Evolutionary conservation across 805 yeast genomes (phyloP).

Genomic region (Candida fluviatilis): DNA sequence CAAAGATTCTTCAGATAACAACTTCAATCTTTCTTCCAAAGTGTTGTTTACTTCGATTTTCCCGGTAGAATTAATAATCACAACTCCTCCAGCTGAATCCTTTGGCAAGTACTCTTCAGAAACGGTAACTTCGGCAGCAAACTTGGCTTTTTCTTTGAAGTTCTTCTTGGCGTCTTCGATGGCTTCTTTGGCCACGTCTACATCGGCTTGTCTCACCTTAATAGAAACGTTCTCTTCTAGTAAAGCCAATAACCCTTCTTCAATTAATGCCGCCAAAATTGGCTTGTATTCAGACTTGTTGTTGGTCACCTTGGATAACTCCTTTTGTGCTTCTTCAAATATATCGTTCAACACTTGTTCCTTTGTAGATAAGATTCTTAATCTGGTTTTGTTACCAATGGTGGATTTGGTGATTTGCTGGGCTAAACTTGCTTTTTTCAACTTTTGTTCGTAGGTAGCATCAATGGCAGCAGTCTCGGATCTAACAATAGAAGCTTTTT

Average conservation of each 20-base stretch:
- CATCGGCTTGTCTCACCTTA: slow-evolving; percentile 65
- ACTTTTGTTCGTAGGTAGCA: slow-evolving; percentile 68
- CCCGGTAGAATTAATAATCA: slow-evolving; percentile 65
- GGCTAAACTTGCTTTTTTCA: slow-evolving; percentile 86
- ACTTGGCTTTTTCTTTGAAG: slow-evolving; percentile 60
- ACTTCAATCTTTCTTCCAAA: slow-evolving; percentile 85
- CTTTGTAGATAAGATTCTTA: slow-evolving; percentile 81
- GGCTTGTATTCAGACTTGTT: slow-evolving; percentile 60
- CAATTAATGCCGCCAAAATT: slow-evolving; percentile 70
- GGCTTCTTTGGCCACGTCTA: slow-evolving; percentile 56
- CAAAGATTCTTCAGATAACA: slow-evolving; percentile 77
- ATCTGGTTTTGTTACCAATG: slow-evolving; percentile 91
- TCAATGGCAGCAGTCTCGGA: slow-evolving; percentile 89
- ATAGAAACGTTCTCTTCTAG: slow-evolving; percentile 67
- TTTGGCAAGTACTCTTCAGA: slow-evolving; percentile 59
- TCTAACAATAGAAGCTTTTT: slow-evolving; percentile 92
- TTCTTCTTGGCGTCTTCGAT: slow-evolving; percentile 55
- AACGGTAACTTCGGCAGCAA: slow-evolving; percentile 50
- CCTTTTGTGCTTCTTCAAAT: slow-evolving; percentile 62
- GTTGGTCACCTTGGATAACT: slow-evolving; percentile 55
- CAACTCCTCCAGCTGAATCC: slow-evolving; percentile 80
- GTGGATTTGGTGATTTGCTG: slow-evolving; percentile 96
- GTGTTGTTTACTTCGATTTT: slow-evolving; percentile 91
- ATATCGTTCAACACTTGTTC: slow-evolving; percentile 70
- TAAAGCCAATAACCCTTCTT: slow-evolving; percentile 67